Conservation (phyloP, 179 eudicot genomes). For the Spergularia azorica region DNA sequence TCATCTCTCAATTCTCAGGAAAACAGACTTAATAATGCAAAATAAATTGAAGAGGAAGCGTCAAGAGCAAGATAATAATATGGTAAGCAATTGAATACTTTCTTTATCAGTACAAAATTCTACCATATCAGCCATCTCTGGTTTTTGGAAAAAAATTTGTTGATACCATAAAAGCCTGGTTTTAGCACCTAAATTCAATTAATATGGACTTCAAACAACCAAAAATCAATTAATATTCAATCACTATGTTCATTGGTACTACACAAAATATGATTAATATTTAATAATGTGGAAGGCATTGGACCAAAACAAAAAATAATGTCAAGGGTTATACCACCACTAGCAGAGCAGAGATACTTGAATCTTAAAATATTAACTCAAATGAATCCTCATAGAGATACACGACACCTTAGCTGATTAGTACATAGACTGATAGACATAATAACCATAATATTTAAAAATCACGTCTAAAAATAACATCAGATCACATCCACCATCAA, state of each 20-base stretch:
- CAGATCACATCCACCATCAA: no score
- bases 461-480: no score
- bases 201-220: no score
- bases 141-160: background rate
- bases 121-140: constrained; percentile 19
- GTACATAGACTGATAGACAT: no score
- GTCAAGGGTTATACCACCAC: background rate
- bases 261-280: no score
- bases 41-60: background rate
- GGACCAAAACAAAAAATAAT: background rate
- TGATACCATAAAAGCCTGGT: background rate
- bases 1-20: background rate
- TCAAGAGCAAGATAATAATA: background rate
- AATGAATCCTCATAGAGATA: no score
- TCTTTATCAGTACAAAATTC: background rate
- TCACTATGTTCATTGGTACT: no score
- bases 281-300: no score
- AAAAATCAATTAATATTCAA: no score
- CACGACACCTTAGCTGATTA: no score
- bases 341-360: background rate
- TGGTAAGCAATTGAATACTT: constrained; percentile 24
- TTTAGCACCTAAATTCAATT: background rate
- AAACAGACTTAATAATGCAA: background rate
- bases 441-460: no score
- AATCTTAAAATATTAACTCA: background rate